Conservation (phyloP, 179 eudicot genomes). For the Silene noctiflora region DNA sequence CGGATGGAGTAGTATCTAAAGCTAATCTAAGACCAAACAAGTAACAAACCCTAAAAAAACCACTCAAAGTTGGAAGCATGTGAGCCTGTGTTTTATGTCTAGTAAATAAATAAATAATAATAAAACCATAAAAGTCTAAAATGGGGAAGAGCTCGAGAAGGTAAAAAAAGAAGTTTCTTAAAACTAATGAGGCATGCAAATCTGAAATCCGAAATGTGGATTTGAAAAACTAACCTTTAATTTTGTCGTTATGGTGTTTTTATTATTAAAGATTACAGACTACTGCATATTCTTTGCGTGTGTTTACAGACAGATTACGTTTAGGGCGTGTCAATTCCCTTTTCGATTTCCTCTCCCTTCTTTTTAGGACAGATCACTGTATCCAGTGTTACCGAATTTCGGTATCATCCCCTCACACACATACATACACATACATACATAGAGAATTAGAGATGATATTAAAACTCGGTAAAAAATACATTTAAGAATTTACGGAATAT, state of each 20-base stretch:
- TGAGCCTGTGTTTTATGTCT: too few species aligned
- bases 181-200: neutral
- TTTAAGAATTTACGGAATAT: too few species aligned
- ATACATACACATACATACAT: too few species aligned
- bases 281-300: conserved; percentile 8
- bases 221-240: neutral
- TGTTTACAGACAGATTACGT: conserved; percentile 1
- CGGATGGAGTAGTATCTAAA: too few species aligned
- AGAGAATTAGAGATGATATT: too few species aligned
- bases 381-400: neutral
- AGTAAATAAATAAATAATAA: too few species aligned
- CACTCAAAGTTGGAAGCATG: too few species aligned
- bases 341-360: conserved; percentile 23
- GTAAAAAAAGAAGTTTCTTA: neutral
- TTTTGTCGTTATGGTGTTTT: conserved; percentile 24
- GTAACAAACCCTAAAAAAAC: too few species aligned
- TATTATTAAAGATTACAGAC: neutral
- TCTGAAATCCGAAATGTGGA: neutral
- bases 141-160: neutral
- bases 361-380: neutral
- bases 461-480: too few species aligned
- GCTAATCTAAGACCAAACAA: too few species aligned
- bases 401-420: too few species aligned
- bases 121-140: neutral
- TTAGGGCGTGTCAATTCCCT: conserved; percentile 9